phyloP scores from a whole-genome alignment of 2,329 filamentous ascomycete genomes.

The Colletotrichum caudatum region DNA sequence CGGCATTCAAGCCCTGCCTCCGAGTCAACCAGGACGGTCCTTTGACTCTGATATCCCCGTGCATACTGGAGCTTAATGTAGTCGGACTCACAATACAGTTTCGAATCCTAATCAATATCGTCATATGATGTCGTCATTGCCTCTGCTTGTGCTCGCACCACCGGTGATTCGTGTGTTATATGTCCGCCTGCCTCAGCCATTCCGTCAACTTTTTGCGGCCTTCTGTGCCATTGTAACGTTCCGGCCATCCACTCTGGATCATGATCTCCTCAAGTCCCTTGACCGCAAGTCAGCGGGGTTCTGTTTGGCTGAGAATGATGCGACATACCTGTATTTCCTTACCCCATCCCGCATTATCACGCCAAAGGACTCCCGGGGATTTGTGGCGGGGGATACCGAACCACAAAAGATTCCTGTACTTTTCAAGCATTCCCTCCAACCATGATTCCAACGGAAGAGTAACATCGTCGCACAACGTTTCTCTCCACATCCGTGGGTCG shows the following conservation, averaged over 20 bases:
- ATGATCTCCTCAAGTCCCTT: not conserved
- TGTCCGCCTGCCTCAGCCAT: slow-evolving; percentile 1
- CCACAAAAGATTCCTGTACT: not conserved
- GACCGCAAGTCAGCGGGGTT: not conserved
- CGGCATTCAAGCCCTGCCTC: not conserved
- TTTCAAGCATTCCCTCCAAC: not conserved
- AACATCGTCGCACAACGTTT: not conserved
- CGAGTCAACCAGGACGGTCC: slow-evolving; percentile 6
- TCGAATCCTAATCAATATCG: not conserved
- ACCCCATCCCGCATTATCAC: not conserved
- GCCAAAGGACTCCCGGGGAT: slow-evolving; percentile 2
- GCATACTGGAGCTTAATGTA: slow-evolving; percentile 2
- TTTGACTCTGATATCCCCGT: slow-evolving; percentile 10
- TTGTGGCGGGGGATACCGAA: slow-evolving; percentile 7
- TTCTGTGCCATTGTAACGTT: not conserved
- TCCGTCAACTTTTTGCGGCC: not conserved
- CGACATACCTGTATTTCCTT: not conserved
- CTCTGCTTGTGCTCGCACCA: not conserved
- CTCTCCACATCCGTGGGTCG: slow-evolving; percentile 15
- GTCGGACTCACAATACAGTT: not conserved
- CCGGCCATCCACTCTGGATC: not conserved
- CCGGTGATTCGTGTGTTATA: not conserved
- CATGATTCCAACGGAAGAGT: not conserved
- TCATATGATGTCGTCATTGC: no score
- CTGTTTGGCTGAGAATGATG: no score